These are phyloP conservation scores for Ganoderma lucidum DNA, from an alignment of 1,284 basidiomycete genomes.

Conservation along the genomic window DNA sequence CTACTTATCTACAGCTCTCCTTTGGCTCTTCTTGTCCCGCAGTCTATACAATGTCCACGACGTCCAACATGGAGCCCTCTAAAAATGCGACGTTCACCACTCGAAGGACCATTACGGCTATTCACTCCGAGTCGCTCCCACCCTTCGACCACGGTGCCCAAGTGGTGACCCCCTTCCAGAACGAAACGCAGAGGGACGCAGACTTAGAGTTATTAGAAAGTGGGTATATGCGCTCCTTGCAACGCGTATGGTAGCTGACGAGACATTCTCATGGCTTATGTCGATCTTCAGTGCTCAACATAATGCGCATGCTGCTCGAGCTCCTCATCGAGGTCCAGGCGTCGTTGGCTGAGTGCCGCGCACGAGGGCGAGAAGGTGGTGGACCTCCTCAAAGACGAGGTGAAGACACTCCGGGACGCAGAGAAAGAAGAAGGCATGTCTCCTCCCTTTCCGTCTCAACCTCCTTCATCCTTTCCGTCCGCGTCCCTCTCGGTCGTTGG, in stretches of 20 bases:
- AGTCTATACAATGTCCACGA: constrained; percentile 11
- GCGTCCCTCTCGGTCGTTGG: constrained; percentile 36
- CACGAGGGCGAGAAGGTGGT: constrained; percentile 53
- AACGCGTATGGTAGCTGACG: background rate
- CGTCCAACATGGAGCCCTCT: constrained; percentile 7
- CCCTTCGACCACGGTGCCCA: constrained; percentile 53
- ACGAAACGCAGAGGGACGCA: constrained; percentile 51
- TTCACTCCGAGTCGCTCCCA: constrained; percentile 51
- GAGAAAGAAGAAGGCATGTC: constrained; percentile 71
- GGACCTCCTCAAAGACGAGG: constrained; percentile 53
- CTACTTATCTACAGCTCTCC: too few relatives aligned
- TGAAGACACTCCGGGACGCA: constrained; percentile 51
- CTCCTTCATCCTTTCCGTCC: constrained; percentile 10
- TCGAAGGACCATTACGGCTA: constrained; percentile 38
- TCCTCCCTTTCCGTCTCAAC: constrained; percentile 19
- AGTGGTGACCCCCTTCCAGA: constrained; percentile 54
- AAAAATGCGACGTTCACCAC: too few relatives aligned
- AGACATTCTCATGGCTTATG: background rate
- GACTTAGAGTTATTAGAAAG: constrained; percentile 51
- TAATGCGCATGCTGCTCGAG: constrained; percentile 50
- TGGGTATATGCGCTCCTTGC: constrained; percentile 37
- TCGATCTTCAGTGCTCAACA: constrained; percentile 47
- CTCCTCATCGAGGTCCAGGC: constrained; percentile 59
- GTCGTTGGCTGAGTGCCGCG: constrained; percentile 57
- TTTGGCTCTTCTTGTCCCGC: background rate